Base-by-base conservation (phyloP, 345 rosid species). In the Populus euphratica region DNA sequence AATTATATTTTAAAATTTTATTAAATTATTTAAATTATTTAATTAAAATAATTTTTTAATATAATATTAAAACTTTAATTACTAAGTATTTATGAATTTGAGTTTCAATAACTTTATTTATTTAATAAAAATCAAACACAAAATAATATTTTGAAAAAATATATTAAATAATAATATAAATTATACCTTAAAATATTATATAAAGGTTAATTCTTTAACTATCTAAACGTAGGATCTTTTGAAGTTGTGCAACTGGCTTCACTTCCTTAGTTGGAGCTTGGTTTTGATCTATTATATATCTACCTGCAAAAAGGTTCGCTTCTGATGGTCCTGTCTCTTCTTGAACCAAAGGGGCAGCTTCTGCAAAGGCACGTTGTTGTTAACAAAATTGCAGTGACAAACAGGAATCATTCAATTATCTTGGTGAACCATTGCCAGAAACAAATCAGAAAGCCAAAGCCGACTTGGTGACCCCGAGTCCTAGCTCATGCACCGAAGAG, bases 311-410 rank as follows among this genome's bases (percentile, higher is more conserved):
- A 39, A 85, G 90, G 74, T 82, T 84, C 73, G 77, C 78, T 81
- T 89, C 90, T 25, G 87, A 84, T 78, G 88, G 84, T 76, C 89
- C 86, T n/a, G 82, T 81, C 76, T 87, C 90, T 69, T 84, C 84
- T 72, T 83, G 87, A 80, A 73, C 85, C 66, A 74, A 64, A 2
- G 80, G 82, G 5, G 80, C 17, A 79, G 79, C 80, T 76, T 85
- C 90, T 87, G 78, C 72, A 80, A 65, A 72, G 23, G 47, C 1
- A 59, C 39, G 41, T 79, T 31, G 20, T 52, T 74, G 38, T 18
- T n/a, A 47, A 31, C 72, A 68, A n/a, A 35, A 38, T 47, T 68
- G 23, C 20, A 23, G 10, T 41, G 16, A 71, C 20, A 68, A 81
- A 43, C 25, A 12, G 16, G 70, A 68, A 68, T 18, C 20, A 14